These are phyloP conservation scores for Cichorium intybus DNA, from an alignment of 140 eudicot genomes.

Conservation along the genomic window DNA sequence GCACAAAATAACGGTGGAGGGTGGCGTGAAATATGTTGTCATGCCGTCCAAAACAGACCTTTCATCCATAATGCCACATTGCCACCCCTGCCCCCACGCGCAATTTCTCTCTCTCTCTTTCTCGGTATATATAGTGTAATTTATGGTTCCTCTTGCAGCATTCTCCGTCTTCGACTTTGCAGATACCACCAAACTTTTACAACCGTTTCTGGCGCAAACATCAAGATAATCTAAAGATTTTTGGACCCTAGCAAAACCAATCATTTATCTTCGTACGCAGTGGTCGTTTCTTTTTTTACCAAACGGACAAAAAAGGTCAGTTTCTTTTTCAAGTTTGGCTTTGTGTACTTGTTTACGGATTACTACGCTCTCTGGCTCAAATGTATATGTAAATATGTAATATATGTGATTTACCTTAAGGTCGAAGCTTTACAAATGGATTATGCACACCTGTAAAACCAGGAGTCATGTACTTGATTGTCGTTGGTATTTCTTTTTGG, in stretches of 20 bases:
- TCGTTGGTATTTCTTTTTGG: neutral
- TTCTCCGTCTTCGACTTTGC: conserved; percentile 10
- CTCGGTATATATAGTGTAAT: neutral
- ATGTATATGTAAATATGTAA: neutral
- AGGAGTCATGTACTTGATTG: too few species aligned
- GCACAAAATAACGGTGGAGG: conserved; percentile 37
- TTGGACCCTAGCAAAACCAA: neutral
- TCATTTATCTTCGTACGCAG: neutral
- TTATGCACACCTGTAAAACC: too few species aligned
- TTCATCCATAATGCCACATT: conserved; percentile 22
- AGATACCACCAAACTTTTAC: neutral
- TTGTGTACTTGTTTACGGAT: neutral
- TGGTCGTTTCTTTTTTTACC: conserved; percentile 1
- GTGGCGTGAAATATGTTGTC: conserved; percentile 39
- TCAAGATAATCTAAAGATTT: conserved; percentile 3
- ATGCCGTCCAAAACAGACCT: conserved; percentile 36
- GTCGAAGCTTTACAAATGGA: neutral
- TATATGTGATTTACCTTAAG: neutral
- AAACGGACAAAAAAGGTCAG: neutral
- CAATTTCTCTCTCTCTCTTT: conserved; percentile 11
- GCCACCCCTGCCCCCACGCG: conserved; percentile 38
- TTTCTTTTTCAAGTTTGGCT: neutral
- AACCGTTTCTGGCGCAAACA: conserved; percentile 1
- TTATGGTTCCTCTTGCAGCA: neutral
- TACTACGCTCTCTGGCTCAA: neutral